Evolutionary conservation across 2,329 filamentous ascomycete species (phyloP).

Genomic region (Boeremia lycopersici): DNA sequence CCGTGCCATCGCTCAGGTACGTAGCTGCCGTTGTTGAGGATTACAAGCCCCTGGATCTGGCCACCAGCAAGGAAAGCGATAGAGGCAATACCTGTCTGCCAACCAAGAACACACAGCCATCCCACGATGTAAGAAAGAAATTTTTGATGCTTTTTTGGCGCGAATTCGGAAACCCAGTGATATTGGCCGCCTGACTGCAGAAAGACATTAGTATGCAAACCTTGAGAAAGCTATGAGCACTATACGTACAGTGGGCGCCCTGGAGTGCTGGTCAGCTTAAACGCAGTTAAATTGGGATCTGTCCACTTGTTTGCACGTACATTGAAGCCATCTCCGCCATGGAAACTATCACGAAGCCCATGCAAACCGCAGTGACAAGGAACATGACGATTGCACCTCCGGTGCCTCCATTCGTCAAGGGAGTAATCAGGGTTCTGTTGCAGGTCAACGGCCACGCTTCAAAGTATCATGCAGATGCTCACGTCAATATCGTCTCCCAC

Average conservation of each 20-base stretch:
- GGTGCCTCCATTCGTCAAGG: constrained; percentile 38
- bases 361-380: constrained; percentile 33
- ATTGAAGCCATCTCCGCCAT: constrained; percentile 46
- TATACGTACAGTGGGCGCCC: constrained; percentile 30
- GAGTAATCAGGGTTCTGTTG: constrained; percentile 18
- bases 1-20: constrained; percentile 51
- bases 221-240: too few relatives aligned
- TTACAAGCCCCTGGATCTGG: constrained; percentile 46
- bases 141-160: constrained; percentile 45
- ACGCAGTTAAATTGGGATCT: not conserved
- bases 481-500: constrained; percentile 16
- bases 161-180: constrained; percentile 45
- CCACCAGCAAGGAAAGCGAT: constrained; percentile 51
- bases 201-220: too few relatives aligned
- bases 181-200: constrained; percentile 38
- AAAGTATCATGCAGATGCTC: not conserved
- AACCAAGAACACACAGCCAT: constrained; percentile 54
- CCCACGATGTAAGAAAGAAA: constrained; percentile 50
- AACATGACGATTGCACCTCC: not conserved
- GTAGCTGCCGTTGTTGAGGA: constrained; percentile 50
- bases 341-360: constrained; percentile 38
- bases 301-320: constrained; percentile 15
- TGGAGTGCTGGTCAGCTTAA: not conserved
- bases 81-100: constrained; percentile 53
- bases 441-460: not conserved